These are phyloP conservation scores for Serendipita sp. DNA, from an alignment of 1,284 basidiomycete genomes.

Conservation along the genomic window DNA sequence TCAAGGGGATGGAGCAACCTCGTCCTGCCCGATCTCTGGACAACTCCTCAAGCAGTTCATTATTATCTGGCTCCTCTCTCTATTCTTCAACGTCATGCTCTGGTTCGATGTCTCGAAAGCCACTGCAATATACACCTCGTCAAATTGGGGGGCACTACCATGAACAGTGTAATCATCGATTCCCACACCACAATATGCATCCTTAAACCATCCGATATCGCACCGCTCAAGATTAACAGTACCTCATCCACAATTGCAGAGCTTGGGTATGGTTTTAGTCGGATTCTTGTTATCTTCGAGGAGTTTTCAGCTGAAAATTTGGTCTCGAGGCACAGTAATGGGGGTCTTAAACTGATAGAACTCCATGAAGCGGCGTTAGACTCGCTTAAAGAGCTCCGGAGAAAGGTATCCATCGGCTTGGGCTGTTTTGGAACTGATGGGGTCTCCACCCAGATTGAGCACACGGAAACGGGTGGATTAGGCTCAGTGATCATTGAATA, in stretches of 20 bases:
- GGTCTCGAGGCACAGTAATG: not conserved
- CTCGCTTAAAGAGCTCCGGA: not conserved
- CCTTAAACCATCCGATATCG: not conserved
- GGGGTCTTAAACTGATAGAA: not conserved
- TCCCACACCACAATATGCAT: not conserved
- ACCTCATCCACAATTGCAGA: not conserved
- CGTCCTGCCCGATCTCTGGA: not conserved
- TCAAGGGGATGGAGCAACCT: not conserved
- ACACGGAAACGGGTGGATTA: not conserved
- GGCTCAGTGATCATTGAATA: not conserved
- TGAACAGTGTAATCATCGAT: not conserved
- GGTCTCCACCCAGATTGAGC: not conserved
- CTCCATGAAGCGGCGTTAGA: not conserved
- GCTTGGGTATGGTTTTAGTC: not conserved
- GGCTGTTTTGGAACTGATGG: not conserved
- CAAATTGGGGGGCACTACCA: not conserved
- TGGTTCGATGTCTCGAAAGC: not conserved
- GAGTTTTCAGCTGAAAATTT: not conserved
- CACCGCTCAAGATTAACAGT: not conserved
- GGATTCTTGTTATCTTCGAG: not conserved
- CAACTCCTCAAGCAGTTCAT: not conserved
- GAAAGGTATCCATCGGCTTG: not conserved
- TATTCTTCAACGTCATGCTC: not conserved
- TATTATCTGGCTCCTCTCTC: not conserved
- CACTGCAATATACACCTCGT: not conserved